Base-by-base conservation (phyloP, 495 filamentous ascomycete genomes). In the Hypoxylon intermedium region DNA sequence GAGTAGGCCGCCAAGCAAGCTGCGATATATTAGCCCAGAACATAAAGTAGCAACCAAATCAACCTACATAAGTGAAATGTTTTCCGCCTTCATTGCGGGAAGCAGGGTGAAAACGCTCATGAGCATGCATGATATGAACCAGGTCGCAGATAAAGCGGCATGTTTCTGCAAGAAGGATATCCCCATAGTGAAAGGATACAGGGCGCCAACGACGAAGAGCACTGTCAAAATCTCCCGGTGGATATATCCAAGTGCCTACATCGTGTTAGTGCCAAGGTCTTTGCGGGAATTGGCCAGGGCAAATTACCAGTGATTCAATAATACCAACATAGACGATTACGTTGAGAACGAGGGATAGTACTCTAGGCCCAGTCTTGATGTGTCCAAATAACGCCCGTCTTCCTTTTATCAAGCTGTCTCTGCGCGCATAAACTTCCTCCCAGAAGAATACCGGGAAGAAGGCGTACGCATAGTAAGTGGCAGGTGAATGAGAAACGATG, bases 41-140 rank as follows among this genome's bases (percentile, higher is more conserved):
- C 19, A 5, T 3, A 6, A n/a, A 26, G 3, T 26, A 45, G 11
- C 12, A 30, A 18, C 5, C 23, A 53, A 15, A 30, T 34, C 9
- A 19, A 79, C 88, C 57, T 78, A 96, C 90, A 97, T 95, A 42
- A 91, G 76, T 60, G 71, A 81, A 13, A 90, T 68, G 71, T 89
- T 80, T 71, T 99, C 95, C 1, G 84, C 77, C 68, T 97, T 99
- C 63, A 88, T 84, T 0, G 87, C 95, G 5, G 92, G 89, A 11
- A 99, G 79, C 18, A 97, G 73, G 15, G 95, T 98, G 65, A 99
- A 99, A 18, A 83, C 79, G 67, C 92, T 93, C 93, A 97, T 98
- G 5, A 88, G 71, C 2, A 83, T 46, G 70, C 92, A 97, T 9
- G 87, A 87, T 19, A 88, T 67, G 9, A 83, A 80, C 95, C 95